phyloP scores from a whole-genome alignment of 1,139 yeast genomes.

The Yamadazyma spencermartinsiae region DNA sequence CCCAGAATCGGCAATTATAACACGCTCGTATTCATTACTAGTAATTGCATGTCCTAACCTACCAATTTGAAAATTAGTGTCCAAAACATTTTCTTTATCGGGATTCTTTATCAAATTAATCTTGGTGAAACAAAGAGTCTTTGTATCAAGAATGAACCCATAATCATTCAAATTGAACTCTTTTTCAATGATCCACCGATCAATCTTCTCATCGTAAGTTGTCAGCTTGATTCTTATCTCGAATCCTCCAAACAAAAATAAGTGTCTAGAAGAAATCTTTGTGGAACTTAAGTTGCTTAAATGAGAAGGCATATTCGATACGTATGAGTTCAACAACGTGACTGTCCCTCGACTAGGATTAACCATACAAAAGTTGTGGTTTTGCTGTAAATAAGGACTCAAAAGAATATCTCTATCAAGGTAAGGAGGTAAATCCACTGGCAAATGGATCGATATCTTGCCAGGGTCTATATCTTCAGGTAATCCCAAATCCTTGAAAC shows the following conservation, averaged over 20 bases:
- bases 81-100: slow-evolving; percentile 10
- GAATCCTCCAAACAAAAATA: slow-evolving; percentile 47
- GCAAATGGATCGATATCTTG: slow-evolving; percentile 39
- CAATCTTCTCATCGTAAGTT: slow-evolving; percentile 22
- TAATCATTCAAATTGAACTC: slow-evolving; percentile 32
- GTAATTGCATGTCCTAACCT: slow-evolving; percentile 27
- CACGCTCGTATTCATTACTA: slow-evolving; percentile 20
- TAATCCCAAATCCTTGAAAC: slow-evolving; percentile 33
- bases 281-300: slow-evolving; percentile 31
- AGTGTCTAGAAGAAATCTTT: slow-evolving; percentile 35
- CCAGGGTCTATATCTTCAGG: slow-evolving; percentile 32
- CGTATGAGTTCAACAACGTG: slow-evolving; percentile 27
- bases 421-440: slow-evolving; percentile 43
- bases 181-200: slow-evolving; percentile 41
- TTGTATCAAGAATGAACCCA: slow-evolving; percentile 39
- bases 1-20: slow-evolving; percentile 9
- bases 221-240: slow-evolving; percentile 26
- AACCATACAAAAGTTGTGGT: slow-evolving; percentile 27
- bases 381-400: slow-evolving; percentile 37
- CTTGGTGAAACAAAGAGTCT: slow-evolving; percentile 32
- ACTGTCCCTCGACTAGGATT: slow-evolving; percentile 38
- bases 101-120: slow-evolving; percentile 23
- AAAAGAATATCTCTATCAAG: slow-evolving; percentile 34
- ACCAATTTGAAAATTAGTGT: slow-evolving; percentile 18
- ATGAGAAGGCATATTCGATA: slow-evolving; percentile 27